Evolutionary conservation across 1,284 basidiomycete genomes (phyloP).

Genomic region (Ceratobasidium sp.): DNA sequence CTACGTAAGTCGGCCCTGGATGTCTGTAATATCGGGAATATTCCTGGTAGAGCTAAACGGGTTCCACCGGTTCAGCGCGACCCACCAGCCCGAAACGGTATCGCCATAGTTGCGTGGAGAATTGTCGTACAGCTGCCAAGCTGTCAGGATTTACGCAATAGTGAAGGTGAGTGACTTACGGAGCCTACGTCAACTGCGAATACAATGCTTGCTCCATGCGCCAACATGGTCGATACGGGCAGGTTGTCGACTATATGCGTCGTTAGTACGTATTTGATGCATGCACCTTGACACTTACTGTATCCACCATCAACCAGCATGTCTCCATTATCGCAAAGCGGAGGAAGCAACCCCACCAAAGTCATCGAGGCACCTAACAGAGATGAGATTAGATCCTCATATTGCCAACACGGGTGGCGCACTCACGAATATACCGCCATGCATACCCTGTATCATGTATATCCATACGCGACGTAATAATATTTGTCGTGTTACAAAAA

Average conservation of each 20-base stretch:
- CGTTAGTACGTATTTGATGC: conserved; percentile 25
- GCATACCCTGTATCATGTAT: conserved; percentile 97
- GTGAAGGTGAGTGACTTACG: conserved; percentile 61
- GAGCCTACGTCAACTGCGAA: conserved; percentile 97
- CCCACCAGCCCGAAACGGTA: conserved; percentile 96
- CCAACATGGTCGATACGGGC: conserved; percentile 90
- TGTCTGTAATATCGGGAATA: conserved; percentile 95
- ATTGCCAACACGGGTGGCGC: conserved; percentile 3
- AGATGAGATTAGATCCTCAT: conserved; percentile 52
- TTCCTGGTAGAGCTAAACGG: conserved; percentile 85
- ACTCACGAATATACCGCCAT: conserved; percentile 84
- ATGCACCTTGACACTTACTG: conserved; percentile 64
- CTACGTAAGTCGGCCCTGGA: conserved; percentile 97
- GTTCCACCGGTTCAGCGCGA: conserved; percentile 92
- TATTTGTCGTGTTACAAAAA: conserved; percentile 99
- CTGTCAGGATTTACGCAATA: background rate
- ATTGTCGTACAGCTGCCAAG: conserved; percentile 86
- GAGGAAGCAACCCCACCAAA: conserved; percentile 93
- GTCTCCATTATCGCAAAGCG: conserved; percentile 93
- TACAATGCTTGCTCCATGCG: conserved; percentile 91
- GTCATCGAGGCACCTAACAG: conserved; percentile 94
- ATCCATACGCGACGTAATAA: conserved; percentile 96
- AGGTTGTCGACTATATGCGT: conserved; percentile 83
- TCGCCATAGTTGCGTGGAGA: conserved; percentile 96
- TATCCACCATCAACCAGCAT: conserved; percentile 97